Percentiles rank a stretch among this genome's conserved stretches.
phyloP scores from a whole-genome alignment of 176 grass and related monocot genomes.

The Cenchrus americanus region DNA sequence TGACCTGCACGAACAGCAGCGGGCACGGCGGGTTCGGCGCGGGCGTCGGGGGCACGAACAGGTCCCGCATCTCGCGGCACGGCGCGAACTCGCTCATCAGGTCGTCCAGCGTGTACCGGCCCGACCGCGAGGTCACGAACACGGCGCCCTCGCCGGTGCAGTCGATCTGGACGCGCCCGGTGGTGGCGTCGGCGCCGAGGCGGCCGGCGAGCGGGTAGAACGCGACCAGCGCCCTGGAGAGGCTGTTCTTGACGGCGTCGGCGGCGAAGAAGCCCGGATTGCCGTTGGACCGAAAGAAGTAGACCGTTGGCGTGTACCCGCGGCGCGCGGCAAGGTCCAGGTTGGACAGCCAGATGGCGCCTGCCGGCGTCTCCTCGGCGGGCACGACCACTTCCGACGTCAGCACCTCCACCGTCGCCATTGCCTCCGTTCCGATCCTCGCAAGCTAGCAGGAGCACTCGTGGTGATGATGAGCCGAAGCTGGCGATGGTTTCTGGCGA shows the following conservation, averaged over 20 bases:
- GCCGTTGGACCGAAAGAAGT: constrained; percentile 51
- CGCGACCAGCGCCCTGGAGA: constrained; percentile 49
- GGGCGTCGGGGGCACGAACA: constrained; percentile 48
- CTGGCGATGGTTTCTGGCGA: neutral
- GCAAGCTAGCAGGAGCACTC: neutral
- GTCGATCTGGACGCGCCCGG: constrained; percentile 55
- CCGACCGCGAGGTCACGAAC: constrained; percentile 47
- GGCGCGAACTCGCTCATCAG: constrained; percentile 56
- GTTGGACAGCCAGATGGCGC: no score
- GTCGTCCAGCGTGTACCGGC: constrained; percentile 30
- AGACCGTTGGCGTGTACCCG: neutral
- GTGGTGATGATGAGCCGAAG: neutral
- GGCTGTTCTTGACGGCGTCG: constrained; percentile 48
- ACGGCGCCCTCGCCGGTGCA: constrained; percentile 67
- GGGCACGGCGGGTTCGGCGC: constrained; percentile 29
- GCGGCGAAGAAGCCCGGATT: constrained; percentile 46
- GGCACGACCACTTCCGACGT: no score
- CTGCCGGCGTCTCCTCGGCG: no score
- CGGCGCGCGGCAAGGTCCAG: no score
- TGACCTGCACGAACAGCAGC: constrained; percentile 63
- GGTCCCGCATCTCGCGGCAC: constrained; percentile 50
- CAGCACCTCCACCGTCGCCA: constrained; percentile 48
- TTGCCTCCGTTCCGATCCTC: neutral
- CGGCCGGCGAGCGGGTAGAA: constrained; percentile 81
- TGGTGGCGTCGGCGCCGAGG: constrained; percentile 12